These are phyloP conservation scores for Cadophora sp. DNA, from an alignment of 2,329 filamentous ascomycete species.

Conservation along the genomic window DNA sequence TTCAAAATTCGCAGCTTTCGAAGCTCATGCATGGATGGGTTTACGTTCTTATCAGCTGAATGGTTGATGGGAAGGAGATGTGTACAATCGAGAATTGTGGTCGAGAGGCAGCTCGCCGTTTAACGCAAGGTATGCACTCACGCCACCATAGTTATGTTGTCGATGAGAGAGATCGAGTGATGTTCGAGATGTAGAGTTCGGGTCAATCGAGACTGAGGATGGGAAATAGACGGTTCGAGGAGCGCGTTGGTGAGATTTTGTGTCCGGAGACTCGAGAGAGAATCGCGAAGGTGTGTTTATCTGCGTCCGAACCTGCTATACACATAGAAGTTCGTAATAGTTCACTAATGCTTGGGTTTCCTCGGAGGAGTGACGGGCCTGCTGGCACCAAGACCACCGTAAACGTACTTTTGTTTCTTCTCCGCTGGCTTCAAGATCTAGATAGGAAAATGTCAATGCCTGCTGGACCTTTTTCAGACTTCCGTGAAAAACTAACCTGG, in stretches of 20 bases:
- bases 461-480: neutral
- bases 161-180: constrained; percentile 35
- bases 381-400: constrained; percentile 73
- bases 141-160: constrained; percentile 43
- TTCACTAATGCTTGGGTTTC: constrained; percentile 71
- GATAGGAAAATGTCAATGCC: constrained; percentile 32
- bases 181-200: constrained; percentile 32
- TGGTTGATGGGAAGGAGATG: constrained; percentile 33
- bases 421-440: constrained; percentile 99
- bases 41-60: constrained; percentile 31
- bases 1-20: constrained; percentile 31
- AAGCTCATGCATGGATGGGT: constrained; percentile 22
- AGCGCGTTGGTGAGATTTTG: constrained; percentile 37
- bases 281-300: constrained; percentile 59
- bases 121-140: constrained; percentile 31
- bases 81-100: constrained; percentile 36
- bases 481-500: constrained; percentile 69
- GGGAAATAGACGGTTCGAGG: constrained; percentile 31
- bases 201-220: constrained; percentile 32
- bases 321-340: constrained; percentile 72
- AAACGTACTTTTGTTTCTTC: constrained; percentile 99
- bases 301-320: constrained; percentile 94
- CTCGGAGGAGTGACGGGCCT: constrained; percentile 73
- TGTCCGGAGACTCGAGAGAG: constrained; percentile 39
- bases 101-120: constrained; percentile 29